Evolutionary conservation across 2,329 filamentous ascomycete genomes (phyloP), one percentile per base, ranked within the genome.

Genomic region (Pseudocercospora musae): DNA sequence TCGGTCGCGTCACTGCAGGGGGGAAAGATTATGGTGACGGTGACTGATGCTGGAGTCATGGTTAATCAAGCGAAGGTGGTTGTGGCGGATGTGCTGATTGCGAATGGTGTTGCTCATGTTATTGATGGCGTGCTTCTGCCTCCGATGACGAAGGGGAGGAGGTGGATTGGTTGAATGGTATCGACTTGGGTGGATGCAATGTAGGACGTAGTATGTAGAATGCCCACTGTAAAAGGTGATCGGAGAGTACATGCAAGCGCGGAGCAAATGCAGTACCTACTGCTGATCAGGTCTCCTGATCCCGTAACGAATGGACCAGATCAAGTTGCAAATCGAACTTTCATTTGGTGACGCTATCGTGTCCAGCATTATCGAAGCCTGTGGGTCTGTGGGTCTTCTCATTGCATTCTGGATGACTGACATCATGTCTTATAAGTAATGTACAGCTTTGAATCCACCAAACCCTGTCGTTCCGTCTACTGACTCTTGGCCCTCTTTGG

Each of bases 11-110:
- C 44, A 15, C 40, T 58, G 18, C 37, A 58, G 15, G 62, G 62
- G 13, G 40, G 23, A 8, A 25, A 54, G 8, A 25, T 64, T 3
- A 64, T 33, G 6, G 75, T 82, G 21, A 68, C 66, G 23, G 78
- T 81, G 64, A 75, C 75, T 10, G 77, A 70, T 15, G 70, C 50
- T 4, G 67, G 77, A 5, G 64, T 65, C 13, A 73, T 76, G 2
- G 63, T 74, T n/a, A 72, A 75, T 53, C 77, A 76, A 33, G 66
- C 42, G 1, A 68, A 72, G 20, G 54, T 79, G 7, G 56, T 64
- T 10, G 21, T 59, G 5, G 54, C 62, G 15, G 49, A 64, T 48
- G 57, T 62, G 48, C 23, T 62, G n/a, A n/a, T 62, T 15, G 29
- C 37, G 10, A 62, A 64, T 37, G 59, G 62, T 8, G 55, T 62